These are phyloP conservation scores for Piloderma croceum DNA, from an alignment of 768 basidiomycete genomes.

Conservation along the genomic window DNA sequence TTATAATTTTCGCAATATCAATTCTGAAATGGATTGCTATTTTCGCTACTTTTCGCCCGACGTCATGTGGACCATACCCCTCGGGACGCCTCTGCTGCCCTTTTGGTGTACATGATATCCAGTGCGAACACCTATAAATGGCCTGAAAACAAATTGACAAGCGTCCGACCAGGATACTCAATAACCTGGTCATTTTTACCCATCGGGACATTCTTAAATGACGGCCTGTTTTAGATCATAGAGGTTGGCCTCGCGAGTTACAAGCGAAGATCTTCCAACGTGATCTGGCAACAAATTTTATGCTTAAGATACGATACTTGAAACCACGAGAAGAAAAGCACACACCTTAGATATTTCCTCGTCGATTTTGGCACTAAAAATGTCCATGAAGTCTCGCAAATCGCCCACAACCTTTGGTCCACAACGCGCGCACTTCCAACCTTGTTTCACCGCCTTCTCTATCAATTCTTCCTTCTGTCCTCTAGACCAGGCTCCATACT, in stretches of 20 bases:
- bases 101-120: too few relatives aligned
- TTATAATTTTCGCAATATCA: too few relatives aligned
- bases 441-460: background rate
- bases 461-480: conserved; percentile 12
- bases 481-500: conserved; percentile 19
- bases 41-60: too few relatives aligned
- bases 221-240: conserved; percentile 16
- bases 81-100: too few relatives aligned
- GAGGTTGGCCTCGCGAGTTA: background rate
- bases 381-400: background rate
- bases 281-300: background rate
- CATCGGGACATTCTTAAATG: conserved; percentile 16
- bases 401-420: background rate
- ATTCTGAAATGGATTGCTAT: too few relatives aligned
- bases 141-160: too few relatives aligned
- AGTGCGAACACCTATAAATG: too few relatives aligned
- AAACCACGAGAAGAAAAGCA: background rate
- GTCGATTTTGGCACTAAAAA: conserved; percentile 8
- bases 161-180: too few relatives aligned
- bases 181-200: background rate
- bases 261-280: background rate
- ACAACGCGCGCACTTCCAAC: background rate
- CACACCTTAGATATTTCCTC: conserved; percentile 26
- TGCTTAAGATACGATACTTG: background rate
- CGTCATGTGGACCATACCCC: too few relatives aligned